These are phyloP conservation scores for Tolypocladium ovalisporum DNA, from an alignment of 2,329 filamentous ascomycete species.

Conservation along the genomic window DNA sequence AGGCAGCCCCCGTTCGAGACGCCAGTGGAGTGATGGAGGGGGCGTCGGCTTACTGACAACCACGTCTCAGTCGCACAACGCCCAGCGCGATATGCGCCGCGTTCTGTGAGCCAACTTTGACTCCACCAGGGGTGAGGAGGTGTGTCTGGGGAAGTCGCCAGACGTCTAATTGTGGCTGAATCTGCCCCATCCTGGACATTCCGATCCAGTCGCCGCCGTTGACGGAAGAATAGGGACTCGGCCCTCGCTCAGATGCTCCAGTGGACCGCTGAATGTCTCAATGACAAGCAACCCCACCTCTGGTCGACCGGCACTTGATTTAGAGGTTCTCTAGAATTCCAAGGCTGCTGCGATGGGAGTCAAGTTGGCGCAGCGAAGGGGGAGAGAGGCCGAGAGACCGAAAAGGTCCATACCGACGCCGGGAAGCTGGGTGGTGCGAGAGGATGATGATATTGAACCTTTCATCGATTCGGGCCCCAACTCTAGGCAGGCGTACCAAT, in stretches of 20 bases:
- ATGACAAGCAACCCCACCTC: neutral
- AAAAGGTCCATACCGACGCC: neutral
- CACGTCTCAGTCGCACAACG: neutral
- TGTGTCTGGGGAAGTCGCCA: neutral
- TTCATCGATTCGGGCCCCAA: neutral
- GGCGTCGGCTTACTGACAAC: neutral
- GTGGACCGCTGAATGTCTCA: neutral
- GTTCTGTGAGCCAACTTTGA: neutral
- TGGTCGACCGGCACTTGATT: neutral
- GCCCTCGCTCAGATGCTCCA: neutral
- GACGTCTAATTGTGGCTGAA: neutral
- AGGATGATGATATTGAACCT: too few relatives aligned
- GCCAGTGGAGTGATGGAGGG: neutral
- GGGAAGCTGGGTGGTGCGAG: neutral
- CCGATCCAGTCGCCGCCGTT: neutral
- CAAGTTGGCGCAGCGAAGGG: neutral
- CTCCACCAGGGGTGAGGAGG: neutral
- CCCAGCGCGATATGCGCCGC: neutral
- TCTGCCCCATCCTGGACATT: neutral
- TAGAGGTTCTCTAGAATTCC: neutral
- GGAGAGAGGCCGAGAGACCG: neutral
- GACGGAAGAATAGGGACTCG: neutral
- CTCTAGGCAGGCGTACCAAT: neutral
- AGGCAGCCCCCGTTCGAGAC: neutral
- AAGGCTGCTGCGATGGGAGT: neutral